Percentiles rank a stretch among this genome's conserved stretches.
These are phyloP conservation scores for Centrapalus pauciflorus DNA, from an alignment of 129 eudicot species.

Conservation along the genomic window DNA sequence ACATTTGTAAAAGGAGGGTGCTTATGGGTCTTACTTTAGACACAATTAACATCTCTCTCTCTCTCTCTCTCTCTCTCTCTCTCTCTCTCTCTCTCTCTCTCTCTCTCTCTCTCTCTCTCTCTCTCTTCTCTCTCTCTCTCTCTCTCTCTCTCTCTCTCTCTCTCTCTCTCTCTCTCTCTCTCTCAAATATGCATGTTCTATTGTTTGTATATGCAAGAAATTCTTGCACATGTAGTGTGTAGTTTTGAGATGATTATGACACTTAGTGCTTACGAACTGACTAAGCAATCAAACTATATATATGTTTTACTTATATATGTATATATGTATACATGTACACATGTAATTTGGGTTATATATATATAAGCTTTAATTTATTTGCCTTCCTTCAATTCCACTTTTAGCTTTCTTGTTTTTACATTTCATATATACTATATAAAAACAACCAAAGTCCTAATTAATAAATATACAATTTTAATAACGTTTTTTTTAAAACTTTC, in stretches of 20 bases:
- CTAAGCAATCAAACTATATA: conserved; percentile 40
- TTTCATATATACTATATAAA: neutral
- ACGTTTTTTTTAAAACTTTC: too few species aligned
- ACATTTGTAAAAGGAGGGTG: conserved; percentile 6
- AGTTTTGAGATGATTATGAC: conserved; percentile 39
- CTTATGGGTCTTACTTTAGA: conserved; percentile 31
- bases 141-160: conserved; percentile 23
- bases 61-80: neutral
- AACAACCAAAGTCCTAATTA: neutral
- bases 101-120: conserved; percentile 24
- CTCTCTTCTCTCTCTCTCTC: conserved; percentile 21
- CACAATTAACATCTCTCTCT: conserved; percentile 29
- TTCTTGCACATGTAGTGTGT: conserved; percentile 35
- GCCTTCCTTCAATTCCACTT: conserved; percentile 9
- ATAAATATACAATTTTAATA: neutral
- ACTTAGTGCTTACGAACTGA: conserved; percentile 36
- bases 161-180: conserved; percentile 21
- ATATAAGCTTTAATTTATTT: too few species aligned
- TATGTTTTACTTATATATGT: conserved; percentile 20
- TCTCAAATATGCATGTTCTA: conserved; percentile 33
- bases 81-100: conserved; percentile 18
- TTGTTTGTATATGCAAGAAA: conserved; percentile 27
- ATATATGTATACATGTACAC: too few species aligned
- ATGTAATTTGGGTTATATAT: conserved; percentile 29
- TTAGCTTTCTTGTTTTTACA: conserved; percentile 9